A percentile compares a stretch with the other conserved stretches of the same genome.
Conservation (phyloP, 768 basidiomycete species). For the Cubamyces sp. region DNA sequence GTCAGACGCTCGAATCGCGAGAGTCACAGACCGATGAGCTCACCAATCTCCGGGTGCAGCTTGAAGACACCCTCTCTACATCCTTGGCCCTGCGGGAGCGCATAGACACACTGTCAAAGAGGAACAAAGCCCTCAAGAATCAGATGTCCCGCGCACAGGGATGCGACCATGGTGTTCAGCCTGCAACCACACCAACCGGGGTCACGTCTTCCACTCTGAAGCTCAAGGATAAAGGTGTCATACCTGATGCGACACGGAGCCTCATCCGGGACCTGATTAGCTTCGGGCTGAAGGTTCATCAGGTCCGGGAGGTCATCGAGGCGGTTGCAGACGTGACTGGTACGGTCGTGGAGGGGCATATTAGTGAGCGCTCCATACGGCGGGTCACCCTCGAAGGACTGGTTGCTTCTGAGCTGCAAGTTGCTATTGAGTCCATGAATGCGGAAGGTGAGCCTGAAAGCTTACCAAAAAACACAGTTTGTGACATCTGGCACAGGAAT, state of each 20-base stretch:
- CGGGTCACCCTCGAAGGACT: not conserved
- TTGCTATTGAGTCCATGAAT: not conserved
- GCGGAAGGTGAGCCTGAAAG: not conserved
- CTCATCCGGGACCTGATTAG: not conserved
- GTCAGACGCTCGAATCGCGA: not conserved
- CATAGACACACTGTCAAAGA: not conserved
- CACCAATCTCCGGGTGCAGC: not conserved
- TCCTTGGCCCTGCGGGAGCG: not conserved
- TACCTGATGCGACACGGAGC: not conserved
- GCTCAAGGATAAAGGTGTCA: not conserved
- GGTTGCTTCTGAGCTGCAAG: not conserved
- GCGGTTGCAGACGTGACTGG: not conserved
- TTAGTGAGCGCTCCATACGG: not conserved
- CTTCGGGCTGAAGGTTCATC: not conserved
- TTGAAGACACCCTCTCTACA: not conserved
- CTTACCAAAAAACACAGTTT: not conserved
- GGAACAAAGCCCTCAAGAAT: not conserved
- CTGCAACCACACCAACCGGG: too few relatives aligned
- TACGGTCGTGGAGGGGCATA: not conserved
- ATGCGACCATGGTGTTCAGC: too few relatives aligned
- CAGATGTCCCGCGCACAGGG: too few relatives aligned
- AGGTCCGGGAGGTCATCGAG: not conserved
- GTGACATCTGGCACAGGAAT: not conserved
- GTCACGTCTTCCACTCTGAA: not conserved
- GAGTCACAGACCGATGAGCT: not conserved